Evolutionary conservation across 2,329 filamentous ascomycete species (phyloP).

Genomic region (Biscogniauxia mediterranea): DNA sequence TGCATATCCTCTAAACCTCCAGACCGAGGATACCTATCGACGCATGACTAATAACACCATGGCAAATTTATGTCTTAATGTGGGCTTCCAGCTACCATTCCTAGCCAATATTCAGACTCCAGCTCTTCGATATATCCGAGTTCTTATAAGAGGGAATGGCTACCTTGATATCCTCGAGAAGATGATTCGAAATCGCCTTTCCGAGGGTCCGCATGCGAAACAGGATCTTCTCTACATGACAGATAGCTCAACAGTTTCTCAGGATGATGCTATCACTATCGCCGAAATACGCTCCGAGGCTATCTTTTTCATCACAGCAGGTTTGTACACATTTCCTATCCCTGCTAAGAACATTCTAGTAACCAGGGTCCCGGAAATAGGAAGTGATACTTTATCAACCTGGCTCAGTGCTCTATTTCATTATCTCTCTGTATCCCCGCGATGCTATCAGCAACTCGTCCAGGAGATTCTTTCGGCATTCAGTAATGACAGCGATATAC

Average conservation of each 20-base stretch:
- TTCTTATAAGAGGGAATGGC: neutral
- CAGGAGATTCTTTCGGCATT: conserved; percentile 2
- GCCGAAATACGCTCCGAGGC: conserved; percentile 1
- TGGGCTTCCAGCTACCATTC: neutral
- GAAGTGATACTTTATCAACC: no score
- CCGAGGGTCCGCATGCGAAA: neutral
- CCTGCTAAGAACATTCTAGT: no score
- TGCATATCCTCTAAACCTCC: conserved; percentile 1
- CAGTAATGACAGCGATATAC: neutral
- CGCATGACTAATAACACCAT: neutral
- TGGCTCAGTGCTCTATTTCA: no score
- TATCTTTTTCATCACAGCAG: neutral
- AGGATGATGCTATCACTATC: neutral
- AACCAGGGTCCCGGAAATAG: no score
- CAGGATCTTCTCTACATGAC: conserved; percentile 3
- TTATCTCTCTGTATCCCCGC: no score
- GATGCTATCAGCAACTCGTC: neutral
- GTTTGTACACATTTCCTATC: neutral
- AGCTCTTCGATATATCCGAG: neutral
- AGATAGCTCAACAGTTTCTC: neutral
- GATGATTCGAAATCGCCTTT: neutral
- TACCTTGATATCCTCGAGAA: neutral
- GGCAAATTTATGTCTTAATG: neutral
- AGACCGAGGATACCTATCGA: neutral
- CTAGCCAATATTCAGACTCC: neutral